These are phyloP conservation scores for Magnaporthiopsis rhizophila DNA, from an alignment of 2,329 filamentous ascomycete genomes.

Conservation along the genomic window DNA sequence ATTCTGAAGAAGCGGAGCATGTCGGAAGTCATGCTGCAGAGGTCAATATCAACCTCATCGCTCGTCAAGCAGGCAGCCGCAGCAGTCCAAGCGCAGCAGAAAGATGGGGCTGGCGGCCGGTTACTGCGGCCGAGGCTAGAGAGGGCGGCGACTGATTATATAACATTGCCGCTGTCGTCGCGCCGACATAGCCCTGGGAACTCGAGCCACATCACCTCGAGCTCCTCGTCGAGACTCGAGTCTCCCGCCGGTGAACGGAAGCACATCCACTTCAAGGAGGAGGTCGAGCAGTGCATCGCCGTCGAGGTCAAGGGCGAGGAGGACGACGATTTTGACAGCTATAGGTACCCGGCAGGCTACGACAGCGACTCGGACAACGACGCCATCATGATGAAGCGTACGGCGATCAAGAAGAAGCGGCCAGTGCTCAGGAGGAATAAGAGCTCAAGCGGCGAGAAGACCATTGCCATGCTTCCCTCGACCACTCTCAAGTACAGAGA, in stretches of 20 bases:
- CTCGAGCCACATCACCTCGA: constrained; percentile 57
- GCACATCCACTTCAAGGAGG: constrained; percentile 94
- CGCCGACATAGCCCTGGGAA: constrained; percentile 53
- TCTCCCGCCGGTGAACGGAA: constrained; percentile 60
- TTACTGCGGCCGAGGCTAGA: constrained; percentile 47
- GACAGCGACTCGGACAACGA: constrained; percentile 69
- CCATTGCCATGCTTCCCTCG: constrained; percentile 78
- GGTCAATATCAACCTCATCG: constrained; percentile 80
- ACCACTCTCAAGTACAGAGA: constrained; percentile 80
- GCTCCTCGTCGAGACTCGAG: constrained; percentile 60
- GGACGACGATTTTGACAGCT: constrained; percentile 56
- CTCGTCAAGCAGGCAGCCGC: constrained; percentile 84
- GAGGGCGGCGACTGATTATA: constrained; percentile 61
- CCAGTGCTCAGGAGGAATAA: constrained; percentile 34
- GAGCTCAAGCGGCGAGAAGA: constrained; percentile 60
- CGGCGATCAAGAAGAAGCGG: constrained; percentile 48
- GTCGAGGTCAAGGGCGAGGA: constrained; percentile 79
- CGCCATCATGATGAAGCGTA: constrained; percentile 73
- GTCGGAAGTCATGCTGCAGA: constrained; percentile 89
- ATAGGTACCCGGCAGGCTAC: constrained; percentile 25
- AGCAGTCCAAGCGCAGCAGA: constrained; percentile 75
- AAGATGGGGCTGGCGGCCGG: constrained; percentile 36
- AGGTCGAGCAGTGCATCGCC: constrained; percentile 92
- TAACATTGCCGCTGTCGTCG: constrained; percentile 55
- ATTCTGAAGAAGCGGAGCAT: constrained; percentile 96